Base-by-base conservation (phyloP, 2,329 filamentous ascomycete species). In the Pseudogymnoascus sp. region DNA sequence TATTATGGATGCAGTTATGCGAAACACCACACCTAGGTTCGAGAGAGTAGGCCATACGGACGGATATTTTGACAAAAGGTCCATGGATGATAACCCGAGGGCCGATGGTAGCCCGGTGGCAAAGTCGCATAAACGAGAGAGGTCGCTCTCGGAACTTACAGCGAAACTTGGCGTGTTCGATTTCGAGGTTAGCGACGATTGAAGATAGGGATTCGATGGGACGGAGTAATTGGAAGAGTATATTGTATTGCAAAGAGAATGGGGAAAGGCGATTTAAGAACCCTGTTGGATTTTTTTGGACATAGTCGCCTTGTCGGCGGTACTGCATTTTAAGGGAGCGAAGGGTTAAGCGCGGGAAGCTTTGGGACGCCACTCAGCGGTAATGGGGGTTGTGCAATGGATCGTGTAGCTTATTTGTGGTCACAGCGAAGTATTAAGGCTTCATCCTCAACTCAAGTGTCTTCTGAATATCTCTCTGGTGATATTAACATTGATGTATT, bases 111-210 rank as follows among this genome's bases (percentile, higher is more conserved):
- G 74, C 67, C 82, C 79, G 67, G 74, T 70, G 63, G 79, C 76
- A 64, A 77, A 76, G 65, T 82, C 80, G 68, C 79, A 78, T 67
- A 77, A 75, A 63, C 73, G 75, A 63, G 75, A 75, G 67, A 71
- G 67, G 66, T 76, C 72, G 63, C 66, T 73, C 66, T 70, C 67
- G 60, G 64, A 64, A 64, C 60, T 59, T 25, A 62, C 65, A 68
- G 50, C 50, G 4, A 56, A 56, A 36, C 50, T 56, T 34, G 50
- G 50, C 2, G 28, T 56, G 10, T 56, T 56, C 28, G 50, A 56
- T 56, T 56, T 56, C 28, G 50, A 56, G 28, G 50, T 56, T 11
- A 56, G 50, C n/a, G 28, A 56, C 10, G 50, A 56, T 21, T 56
- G 28, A 56, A 36, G 21, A 11, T 34, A 18, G 50, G 28, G 16